phyloP scores from a whole-genome alignment of 371 early-diverging fungal genomes.

The Chytridiales sp. region DNA sequence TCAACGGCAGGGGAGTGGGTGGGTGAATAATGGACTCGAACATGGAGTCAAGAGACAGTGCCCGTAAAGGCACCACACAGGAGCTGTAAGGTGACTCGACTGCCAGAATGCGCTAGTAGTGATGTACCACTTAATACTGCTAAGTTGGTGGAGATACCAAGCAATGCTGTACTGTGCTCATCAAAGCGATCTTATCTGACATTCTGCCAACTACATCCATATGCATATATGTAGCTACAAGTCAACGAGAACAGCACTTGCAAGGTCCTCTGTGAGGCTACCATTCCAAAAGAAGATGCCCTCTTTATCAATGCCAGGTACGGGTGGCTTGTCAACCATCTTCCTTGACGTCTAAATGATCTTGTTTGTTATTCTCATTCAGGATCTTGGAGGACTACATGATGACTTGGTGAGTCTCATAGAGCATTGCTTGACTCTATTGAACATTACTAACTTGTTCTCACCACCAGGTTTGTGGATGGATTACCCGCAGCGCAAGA shows the following conservation, averaged over 20 bases:
- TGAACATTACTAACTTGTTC: not conserved
- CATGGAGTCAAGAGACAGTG: too few species aligned
- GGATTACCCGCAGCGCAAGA: slow-evolving; percentile 85
- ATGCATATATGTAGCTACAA: slow-evolving; percentile 46
- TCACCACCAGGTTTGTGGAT: slow-evolving; percentile 71
- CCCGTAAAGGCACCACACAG: too few species aligned
- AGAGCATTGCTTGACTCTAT: not conserved
- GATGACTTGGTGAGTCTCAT: slow-evolving; percentile 31
- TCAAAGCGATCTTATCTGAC: too few species aligned
- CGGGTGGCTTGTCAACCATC: not conserved
- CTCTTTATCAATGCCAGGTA: slow-evolving; percentile 73
- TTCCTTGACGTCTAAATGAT: too few species aligned
- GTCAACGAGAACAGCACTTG: slow-evolving; percentile 62
- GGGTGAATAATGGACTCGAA: too few species aligned
- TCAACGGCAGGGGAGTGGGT: too few species aligned
- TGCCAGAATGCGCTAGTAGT: too few species aligned
- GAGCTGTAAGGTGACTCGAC: too few species aligned
- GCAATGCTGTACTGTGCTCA: too few species aligned
- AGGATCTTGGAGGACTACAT: slow-evolving; percentile 82
- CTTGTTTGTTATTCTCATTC: not conserved
- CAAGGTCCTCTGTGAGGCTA: slow-evolving; percentile 62
- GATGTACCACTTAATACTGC: too few species aligned
- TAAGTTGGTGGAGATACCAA: too few species aligned
- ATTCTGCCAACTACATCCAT: too few species aligned
- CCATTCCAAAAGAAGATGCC: slow-evolving; percentile 70